These are phyloP conservation scores for Mallotus japonicus DNA, from an alignment of 441 rosid species.

Conservation along the genomic window DNA sequence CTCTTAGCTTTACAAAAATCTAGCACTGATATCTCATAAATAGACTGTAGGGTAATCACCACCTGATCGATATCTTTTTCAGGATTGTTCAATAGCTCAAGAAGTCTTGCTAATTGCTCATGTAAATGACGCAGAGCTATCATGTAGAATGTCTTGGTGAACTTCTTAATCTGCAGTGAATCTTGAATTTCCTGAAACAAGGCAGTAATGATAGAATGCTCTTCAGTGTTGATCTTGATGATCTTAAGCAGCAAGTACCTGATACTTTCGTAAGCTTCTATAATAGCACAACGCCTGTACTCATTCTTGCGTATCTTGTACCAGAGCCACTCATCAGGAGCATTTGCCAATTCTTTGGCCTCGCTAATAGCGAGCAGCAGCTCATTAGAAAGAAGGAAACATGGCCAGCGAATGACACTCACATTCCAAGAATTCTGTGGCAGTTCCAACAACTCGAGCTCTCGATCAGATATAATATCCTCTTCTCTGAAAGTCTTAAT, in stretches of 20 bases:
- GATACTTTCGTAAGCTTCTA: slow-evolving; percentile 79
- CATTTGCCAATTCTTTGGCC: slow-evolving; percentile 77
- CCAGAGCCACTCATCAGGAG: slow-evolving; percentile 92
- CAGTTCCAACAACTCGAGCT: slow-evolving; percentile 79
- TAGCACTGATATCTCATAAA: slow-evolving; percentile 66
- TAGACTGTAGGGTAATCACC: slow-evolving; percentile 75
- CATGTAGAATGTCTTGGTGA: slow-evolving; percentile 70
- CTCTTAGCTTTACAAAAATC: slow-evolving; percentile 68
- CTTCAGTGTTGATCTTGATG: slow-evolving; percentile 59
- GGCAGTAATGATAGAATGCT: slow-evolving; percentile 63
- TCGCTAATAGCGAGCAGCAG: slow-evolving; percentile 78
- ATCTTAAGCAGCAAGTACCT: slow-evolving; percentile 58
- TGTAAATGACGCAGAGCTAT: slow-evolving; percentile 60
- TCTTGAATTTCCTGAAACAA: slow-evolving; percentile 74
- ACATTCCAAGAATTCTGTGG: slow-evolving; percentile 79
- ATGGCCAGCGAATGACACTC: slow-evolving; percentile 85
- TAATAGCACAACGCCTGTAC: slow-evolving; percentile 76
- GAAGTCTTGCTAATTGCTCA: slow-evolving; percentile 47
- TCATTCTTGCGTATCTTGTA: slow-evolving; percentile 79
- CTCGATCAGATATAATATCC: slow-evolving; percentile 77
- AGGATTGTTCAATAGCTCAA: slow-evolving; percentile 52
- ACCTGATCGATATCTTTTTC: slow-evolving; percentile 53
- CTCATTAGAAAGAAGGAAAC: slow-evolving; percentile 81
- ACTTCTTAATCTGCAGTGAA: slow-evolving; percentile 58
- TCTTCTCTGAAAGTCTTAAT: slow-evolving; percentile 77